Conservation (phyloP, 1,139 yeast genomes). For the Starmera stellimalicola region DNA sequence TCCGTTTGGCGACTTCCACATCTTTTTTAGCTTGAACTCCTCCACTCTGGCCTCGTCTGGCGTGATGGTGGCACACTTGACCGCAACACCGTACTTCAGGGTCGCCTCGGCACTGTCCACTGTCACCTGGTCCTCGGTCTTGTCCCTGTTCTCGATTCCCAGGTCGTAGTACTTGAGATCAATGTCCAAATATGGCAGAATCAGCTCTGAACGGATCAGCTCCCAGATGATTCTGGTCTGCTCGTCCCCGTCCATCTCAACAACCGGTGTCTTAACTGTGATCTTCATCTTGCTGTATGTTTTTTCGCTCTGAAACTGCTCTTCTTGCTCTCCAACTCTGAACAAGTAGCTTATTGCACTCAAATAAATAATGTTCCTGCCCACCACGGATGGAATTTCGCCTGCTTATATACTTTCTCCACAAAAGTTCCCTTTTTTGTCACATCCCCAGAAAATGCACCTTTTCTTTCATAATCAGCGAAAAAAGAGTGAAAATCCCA, state of each 20-base stretch:
- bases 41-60: slow-evolving; percentile 78
- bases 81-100: slow-evolving; percentile 67
- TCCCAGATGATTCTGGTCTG: slow-evolving; percentile 84
- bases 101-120: slow-evolving; percentile 71
- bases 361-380: too few relatives aligned
- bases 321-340: too few relatives aligned
- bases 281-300: slow-evolving; percentile 31
- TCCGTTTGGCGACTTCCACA: slow-evolving; percentile 86
- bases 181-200: slow-evolving; percentile 61
- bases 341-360: too few relatives aligned
- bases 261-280: slow-evolving; percentile 62
- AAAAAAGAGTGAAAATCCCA: too few relatives aligned
- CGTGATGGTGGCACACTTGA: slow-evolving; percentile 80
- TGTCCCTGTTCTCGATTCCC: slow-evolving; percentile 61
- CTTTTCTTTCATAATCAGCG: too few relatives aligned
- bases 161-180: slow-evolving; percentile 71
- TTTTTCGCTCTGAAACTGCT: not conserved
- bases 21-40: slow-evolving; percentile 64
- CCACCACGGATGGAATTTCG: too few relatives aligned
- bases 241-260: slow-evolving; percentile 81
- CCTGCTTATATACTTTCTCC: too few relatives aligned
- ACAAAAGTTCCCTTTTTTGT: too few relatives aligned
- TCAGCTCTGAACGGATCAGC: slow-evolving; percentile 58
- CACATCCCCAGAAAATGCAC: too few relatives aligned
- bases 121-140: slow-evolving; percentile 65